A percentile compares a stretch with the other conserved stretches of the same genome.
Evolutionary conservation across 176 grass and related monocot genomes (phyloP).

Genomic region (bread wheat (Triticum aestivum)): DNA sequence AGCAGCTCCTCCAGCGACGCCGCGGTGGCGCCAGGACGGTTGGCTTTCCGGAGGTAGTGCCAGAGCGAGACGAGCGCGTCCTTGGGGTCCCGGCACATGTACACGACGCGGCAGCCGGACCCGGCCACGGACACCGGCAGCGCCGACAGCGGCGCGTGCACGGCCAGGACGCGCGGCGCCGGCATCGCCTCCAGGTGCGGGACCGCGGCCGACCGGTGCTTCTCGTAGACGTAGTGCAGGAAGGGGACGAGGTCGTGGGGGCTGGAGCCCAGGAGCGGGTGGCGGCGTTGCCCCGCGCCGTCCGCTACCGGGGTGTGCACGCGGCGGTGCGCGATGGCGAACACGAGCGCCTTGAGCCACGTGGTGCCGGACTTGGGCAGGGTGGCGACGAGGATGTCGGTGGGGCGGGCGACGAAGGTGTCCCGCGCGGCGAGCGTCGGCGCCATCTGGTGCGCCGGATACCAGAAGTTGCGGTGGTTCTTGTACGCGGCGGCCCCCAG

Average conservation of each 20-base stretch:
- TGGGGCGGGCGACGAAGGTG: conserved; percentile 39
- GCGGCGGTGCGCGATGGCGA: conserved; percentile 30
- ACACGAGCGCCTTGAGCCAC: conserved; percentile 62
- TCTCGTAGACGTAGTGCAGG: conserved; percentile 30
- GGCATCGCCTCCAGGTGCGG: conserved; percentile 24
- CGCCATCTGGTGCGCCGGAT: conserved; percentile 38
- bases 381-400: conserved; percentile 55
- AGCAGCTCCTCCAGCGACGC: conserved; percentile 10
- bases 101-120: conserved; percentile 36
- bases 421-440: conserved; percentile 21
- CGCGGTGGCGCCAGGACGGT: not conserved
- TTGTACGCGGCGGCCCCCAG: not conserved
- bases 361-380: conserved; percentile 52
- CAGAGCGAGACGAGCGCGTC: conserved; percentile 52
- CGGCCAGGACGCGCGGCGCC: conserved; percentile 40
- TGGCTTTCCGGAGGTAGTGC: conserved; percentile 26
- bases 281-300: not conserved
- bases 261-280: conserved; percentile 44
- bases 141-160: conserved; percentile 38
- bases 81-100: conserved; percentile 50
- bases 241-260: conserved; percentile 41
- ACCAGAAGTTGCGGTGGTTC: conserved; percentile 43
- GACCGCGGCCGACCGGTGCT: not conserved
- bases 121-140: conserved; percentile 18
- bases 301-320: not conserved